Conservation (phyloP, 2,329 filamentous ascomycete species). For the Alternaria triticina region DNA sequence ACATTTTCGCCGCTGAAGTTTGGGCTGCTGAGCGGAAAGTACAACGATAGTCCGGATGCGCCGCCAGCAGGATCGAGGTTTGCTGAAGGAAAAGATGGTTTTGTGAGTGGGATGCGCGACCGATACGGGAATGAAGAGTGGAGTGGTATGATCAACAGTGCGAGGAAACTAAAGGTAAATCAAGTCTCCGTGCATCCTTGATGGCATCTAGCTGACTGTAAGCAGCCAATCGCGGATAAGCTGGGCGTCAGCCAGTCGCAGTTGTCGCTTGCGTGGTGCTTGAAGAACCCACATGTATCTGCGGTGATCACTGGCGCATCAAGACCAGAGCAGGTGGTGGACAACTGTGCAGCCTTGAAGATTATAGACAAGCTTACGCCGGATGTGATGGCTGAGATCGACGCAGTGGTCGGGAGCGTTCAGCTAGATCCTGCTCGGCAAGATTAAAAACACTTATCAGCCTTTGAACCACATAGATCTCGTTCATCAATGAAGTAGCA, state of each 20-base stretch:
- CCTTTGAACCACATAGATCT: not conserved
- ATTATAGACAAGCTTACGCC: slow-evolving; percentile 54
- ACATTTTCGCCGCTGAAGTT: slow-evolving; percentile 63
- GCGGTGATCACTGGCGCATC: slow-evolving; percentile 39
- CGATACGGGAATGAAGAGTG: slow-evolving; percentile 59
- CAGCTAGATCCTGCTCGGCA: slow-evolving; percentile 28
- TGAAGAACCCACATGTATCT: slow-evolving; percentile 45
- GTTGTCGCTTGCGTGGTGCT: slow-evolving; percentile 45
- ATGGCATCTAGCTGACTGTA: slow-evolving; percentile 9
- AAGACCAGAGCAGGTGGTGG: slow-evolving; percentile 38
- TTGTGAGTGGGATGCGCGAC: slow-evolving; percentile 56
- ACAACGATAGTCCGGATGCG: slow-evolving; percentile 61
- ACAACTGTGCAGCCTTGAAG: slow-evolving; percentile 52
- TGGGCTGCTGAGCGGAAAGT: slow-evolving; percentile 66
- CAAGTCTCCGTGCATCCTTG: not conserved
- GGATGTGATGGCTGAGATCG: slow-evolving; percentile 54
- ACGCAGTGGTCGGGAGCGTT: slow-evolving; percentile 37
- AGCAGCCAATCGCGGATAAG: slow-evolving; percentile 63
- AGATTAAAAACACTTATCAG: slow-evolving; percentile 16
- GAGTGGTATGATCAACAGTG: slow-evolving; percentile 64
- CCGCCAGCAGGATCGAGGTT: slow-evolving; percentile 65
- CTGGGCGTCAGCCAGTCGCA: slow-evolving; percentile 63
- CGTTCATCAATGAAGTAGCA: not conserved
- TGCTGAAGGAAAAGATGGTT: slow-evolving; percentile 63
- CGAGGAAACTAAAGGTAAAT: slow-evolving; percentile 52